Base-by-base conservation (phyloP, 148 eudicot genomes). In the Camellia granthamiana region DNA sequence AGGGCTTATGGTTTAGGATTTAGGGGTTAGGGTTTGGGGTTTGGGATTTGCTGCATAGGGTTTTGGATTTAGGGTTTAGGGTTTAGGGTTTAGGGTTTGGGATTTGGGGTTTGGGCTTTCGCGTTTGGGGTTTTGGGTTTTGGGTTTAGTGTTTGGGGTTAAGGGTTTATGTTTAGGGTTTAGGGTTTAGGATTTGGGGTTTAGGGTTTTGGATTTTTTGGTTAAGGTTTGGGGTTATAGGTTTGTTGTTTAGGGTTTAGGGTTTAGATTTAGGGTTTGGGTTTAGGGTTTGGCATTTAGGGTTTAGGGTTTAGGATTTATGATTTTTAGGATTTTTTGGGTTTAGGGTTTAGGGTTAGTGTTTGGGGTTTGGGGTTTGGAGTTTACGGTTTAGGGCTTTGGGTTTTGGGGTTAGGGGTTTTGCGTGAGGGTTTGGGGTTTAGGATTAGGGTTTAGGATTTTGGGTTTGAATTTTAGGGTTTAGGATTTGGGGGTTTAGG, bases 141-240 rank as follows among this genome's bases (percentile, higher is more conserved):
- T 23, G 23, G 23, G 6, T 47, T 47, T 47, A 47, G 51, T 3
- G 51, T 47, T 47, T 47, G 1, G 51, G 51, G 1, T 47, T 47
- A 0, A 1, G 51, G 51, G 51, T 47, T 47, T 47, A 3, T 41
- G 77, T 51, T 74, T 74, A 47, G 63, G 61, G 30, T 4, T 47
- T 47, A 1, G 51, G 1, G 51, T 47, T 52, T 52, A 19, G 63
- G 61, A 42, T 74, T 52, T 19, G 21, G 77, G 7, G 61, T 74
- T 52, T 52, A 14, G 51, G 51, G 4, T 1, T 74, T 74, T 54
- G 77, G 77, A 63, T 74, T 74, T 74, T 54, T 63, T 63, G 77
- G 54, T 74, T 74, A 74, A 63, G 77, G 77, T 74, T 74, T 74
- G 55, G 77, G 77, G 1, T 56, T 56, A 56, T 2, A 3, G 60